Conservation (phyloP, 257 asterid species). For the Solanum chilense region DNA sequence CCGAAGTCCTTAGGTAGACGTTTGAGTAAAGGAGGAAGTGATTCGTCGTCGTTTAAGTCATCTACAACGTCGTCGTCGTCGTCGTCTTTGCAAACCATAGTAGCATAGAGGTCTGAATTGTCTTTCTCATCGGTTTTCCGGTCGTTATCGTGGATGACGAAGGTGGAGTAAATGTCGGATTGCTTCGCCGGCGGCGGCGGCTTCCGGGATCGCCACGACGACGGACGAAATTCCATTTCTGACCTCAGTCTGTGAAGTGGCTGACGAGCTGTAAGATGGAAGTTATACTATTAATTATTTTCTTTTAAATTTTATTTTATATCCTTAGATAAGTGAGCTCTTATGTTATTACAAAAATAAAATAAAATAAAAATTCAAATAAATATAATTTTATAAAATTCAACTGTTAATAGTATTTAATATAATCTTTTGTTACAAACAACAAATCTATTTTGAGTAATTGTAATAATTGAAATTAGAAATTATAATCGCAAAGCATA, state of each 20-base stretch:
- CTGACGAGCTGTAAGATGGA: background rate
- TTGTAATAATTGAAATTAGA: background rate
- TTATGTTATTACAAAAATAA: no score
- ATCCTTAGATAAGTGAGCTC: background rate
- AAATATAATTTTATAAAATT: no score
- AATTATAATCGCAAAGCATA: no score
- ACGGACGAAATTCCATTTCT: conserved; percentile 51
- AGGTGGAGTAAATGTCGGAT: conserved; percentile 54
- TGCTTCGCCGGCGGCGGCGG: conserved; percentile 44
- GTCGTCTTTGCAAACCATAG: conserved; percentile 56
- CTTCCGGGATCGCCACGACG: conserved; percentile 49
- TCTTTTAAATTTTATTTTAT: no score
- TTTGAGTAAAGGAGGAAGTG: conserved; percentile 75
- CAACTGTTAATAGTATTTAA: background rate
- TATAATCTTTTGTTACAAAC: no score
- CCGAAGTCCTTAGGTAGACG: conserved; percentile 94
- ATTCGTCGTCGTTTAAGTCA: conserved; percentile 52
- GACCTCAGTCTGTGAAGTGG: background rate
- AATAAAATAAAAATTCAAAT: no score
- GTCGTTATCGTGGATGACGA: conserved; percentile 31
- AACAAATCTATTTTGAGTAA: no score
- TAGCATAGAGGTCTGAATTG: conserved; percentile 38
- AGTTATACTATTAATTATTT: background rate
- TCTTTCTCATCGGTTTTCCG: conserved; percentile 7
- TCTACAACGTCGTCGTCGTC: conserved; percentile 3